Conservation (phyloP, 2,329 filamentous ascomycete genomes). For the Colletotrichum cereale region DNA sequence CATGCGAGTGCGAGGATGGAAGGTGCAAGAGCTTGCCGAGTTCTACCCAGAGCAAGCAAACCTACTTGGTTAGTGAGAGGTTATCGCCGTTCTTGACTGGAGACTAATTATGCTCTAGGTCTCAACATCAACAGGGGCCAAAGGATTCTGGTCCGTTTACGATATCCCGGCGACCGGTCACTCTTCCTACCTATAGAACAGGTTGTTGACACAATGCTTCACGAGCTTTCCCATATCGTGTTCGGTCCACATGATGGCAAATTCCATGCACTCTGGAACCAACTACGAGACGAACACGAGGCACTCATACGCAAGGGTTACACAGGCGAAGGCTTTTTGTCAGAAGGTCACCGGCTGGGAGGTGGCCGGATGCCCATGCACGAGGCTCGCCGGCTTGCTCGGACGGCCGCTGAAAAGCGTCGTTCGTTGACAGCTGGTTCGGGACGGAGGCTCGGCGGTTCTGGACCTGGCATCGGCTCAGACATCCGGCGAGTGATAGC, state of each 20-base stretch:
- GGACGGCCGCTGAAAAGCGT: slow-evolving; percentile 80
- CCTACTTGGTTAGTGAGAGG: slow-evolving; percentile 70
- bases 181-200: slow-evolving; percentile 86
- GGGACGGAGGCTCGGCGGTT: slow-evolving; percentile 80
- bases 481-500: slow-evolving; percentile 81
- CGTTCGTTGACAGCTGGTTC: slow-evolving; percentile 69
- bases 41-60: slow-evolving; percentile 84
- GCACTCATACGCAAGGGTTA: slow-evolving; percentile 84
- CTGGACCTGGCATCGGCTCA: slow-evolving; percentile 62
- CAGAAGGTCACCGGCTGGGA: slow-evolving; percentile 80
- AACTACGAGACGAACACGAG: slow-evolving; percentile 87
- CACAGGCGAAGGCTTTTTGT: slow-evolving; percentile 89
- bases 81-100: too few species aligned
- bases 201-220: slow-evolving; percentile 90
- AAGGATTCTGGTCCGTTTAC: slow-evolving; percentile 85
- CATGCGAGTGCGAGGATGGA: slow-evolving; percentile 89
- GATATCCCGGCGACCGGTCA: slow-evolving; percentile 78
- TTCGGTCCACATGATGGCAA: slow-evolving; percentile 84
- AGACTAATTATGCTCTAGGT: slow-evolving; percentile 55
- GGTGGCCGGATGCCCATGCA: slow-evolving; percentile 73
- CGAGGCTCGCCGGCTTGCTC: slow-evolving; percentile 81
- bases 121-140: slow-evolving; percentile 83
- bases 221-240: slow-evolving; percentile 91
- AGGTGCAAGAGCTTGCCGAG: slow-evolving; percentile 82
- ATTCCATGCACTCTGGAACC: slow-evolving; percentile 90